A percentile compares a stretch with the other conserved stretches of the same genome.
Conservation (phyloP, 2,329 filamentous ascomycete species). For the Aaosphaeria arxii region DNA sequence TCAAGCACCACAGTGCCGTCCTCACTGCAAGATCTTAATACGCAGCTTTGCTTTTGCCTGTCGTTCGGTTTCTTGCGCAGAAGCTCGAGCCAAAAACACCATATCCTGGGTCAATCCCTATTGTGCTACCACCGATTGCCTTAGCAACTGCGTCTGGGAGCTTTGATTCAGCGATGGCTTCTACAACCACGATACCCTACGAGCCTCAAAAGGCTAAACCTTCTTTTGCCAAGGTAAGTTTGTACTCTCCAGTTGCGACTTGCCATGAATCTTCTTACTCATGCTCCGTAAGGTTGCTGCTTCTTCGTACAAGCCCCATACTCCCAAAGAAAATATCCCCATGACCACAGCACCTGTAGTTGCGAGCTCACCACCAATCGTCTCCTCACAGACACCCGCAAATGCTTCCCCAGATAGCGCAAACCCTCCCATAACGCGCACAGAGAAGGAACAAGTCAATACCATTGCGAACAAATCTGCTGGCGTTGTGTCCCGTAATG, state of each 20-base stretch:
- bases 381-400: slow-evolving; percentile 15
- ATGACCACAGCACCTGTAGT: slow-evolving; percentile 23
- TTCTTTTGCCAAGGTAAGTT: slow-evolving; percentile 73
- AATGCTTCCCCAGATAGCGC: slow-evolving; percentile 14
- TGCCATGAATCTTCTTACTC: not conserved
- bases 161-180: slow-evolving; percentile 23
- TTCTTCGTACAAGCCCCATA: slow-evolving; percentile 34
- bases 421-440: slow-evolving; percentile 14
- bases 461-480: slow-evolving; percentile 15
- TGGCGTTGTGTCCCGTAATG: slow-evolving; percentile 17
- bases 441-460: slow-evolving; percentile 12
- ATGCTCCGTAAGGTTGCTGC: slow-evolving; percentile 37
- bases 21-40: not conserved
- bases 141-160: not conserved
- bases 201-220: slow-evolving; percentile 48
- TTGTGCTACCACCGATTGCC: not conserved
- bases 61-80: too few relatives aligned
- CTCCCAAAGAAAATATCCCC: slow-evolving; percentile 19
- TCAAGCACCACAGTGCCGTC: not conserved
- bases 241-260: not conserved
- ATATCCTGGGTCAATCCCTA: too few relatives aligned
- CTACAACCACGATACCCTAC: slow-evolving; percentile 23
- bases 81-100: too few relatives aligned
- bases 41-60: too few relatives aligned
- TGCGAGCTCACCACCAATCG: slow-evolving; percentile 18